Percentiles rank a stretch among this genome's conserved stretches.
phyloP scores from a whole-genome alignment of 2,329 filamentous ascomycete species.

The Phialophora macrospora region DNA sequence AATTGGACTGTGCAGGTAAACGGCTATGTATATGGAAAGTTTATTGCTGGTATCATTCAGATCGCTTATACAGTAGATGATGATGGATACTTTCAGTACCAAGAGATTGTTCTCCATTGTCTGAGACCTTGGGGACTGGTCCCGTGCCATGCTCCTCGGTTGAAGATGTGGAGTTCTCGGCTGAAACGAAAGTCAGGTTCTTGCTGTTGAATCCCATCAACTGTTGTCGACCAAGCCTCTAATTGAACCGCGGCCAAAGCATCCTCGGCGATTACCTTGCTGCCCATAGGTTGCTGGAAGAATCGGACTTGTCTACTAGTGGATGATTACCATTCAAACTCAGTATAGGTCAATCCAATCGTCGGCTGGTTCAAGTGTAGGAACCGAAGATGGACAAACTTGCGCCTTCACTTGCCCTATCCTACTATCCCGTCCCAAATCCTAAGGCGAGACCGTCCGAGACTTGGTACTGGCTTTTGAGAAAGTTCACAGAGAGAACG shows the following conservation, averaged over 20 bases:
- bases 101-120: not conserved
- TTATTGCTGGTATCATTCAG: not conserved
- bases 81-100: not conserved
- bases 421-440: no score
- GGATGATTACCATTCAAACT: no score
- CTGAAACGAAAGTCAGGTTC: not conserved
- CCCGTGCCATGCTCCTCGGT: not conserved
- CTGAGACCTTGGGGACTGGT: no score
- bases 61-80: not conserved
- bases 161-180: not conserved
- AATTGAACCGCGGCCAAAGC: not conserved
- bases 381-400: no score
- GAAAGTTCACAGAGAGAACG: not conserved
- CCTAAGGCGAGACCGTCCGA: not conserved
- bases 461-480: not conserved
- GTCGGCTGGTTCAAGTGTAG: no score
- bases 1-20: not conserved
- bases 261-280: not conserved
- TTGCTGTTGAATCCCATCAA: not conserved
- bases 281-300: no score
- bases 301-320: no score
- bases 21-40: not conserved
- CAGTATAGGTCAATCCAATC: no score
- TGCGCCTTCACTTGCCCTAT: no score
- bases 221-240: not conserved